These are phyloP conservation scores for Cyclotella kingstonii DNA, from an alignment of 108 stramenopile species.

Conservation along the genomic window DNA sequence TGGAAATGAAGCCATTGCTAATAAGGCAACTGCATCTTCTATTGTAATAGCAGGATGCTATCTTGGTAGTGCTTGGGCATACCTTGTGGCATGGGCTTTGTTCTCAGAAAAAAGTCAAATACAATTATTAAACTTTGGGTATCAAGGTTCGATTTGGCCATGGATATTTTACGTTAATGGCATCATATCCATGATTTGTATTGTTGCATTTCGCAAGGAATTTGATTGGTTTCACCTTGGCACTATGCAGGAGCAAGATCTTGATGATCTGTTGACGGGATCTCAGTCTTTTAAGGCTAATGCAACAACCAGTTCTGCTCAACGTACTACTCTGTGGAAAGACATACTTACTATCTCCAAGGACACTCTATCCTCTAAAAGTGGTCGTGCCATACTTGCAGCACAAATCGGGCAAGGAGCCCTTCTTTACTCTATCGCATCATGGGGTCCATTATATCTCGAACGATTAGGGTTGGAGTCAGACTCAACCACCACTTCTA, in stretches of 20 bases:
- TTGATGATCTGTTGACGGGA: not conserved
- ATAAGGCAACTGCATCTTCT: constrained; percentile 36
- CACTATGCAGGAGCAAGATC: not conserved
- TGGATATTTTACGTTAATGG: constrained; percentile 38
- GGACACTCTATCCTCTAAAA: constrained; percentile 26
- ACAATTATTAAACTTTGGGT: not conserved
- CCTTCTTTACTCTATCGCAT: constrained; percentile 31
- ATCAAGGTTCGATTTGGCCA: constrained; percentile 18
- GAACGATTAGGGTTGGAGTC: constrained; percentile 18
- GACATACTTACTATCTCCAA: constrained; percentile 24
- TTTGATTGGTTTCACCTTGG: constrained; percentile 14
- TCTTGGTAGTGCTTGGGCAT: constrained; percentile 41
- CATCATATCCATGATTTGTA: constrained; percentile 13
- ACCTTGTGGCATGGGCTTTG: constrained; percentile 27
- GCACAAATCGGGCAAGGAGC: constrained; percentile 43
- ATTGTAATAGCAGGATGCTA: constrained; percentile 40
- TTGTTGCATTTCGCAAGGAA: constrained; percentile 16
- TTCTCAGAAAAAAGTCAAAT: constrained; percentile 23
- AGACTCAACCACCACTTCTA: not conserved
- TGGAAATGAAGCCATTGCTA: constrained; percentile 7
- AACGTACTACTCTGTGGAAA: not conserved
- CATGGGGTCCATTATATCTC: constrained; percentile 44
- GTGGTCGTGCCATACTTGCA: constrained; percentile 35
- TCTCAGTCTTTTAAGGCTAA: not conserved
- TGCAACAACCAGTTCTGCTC: not conserved